Conservation (phyloP, 208 protist genomes). For the Entamoeba moshkovskii region DNA sequence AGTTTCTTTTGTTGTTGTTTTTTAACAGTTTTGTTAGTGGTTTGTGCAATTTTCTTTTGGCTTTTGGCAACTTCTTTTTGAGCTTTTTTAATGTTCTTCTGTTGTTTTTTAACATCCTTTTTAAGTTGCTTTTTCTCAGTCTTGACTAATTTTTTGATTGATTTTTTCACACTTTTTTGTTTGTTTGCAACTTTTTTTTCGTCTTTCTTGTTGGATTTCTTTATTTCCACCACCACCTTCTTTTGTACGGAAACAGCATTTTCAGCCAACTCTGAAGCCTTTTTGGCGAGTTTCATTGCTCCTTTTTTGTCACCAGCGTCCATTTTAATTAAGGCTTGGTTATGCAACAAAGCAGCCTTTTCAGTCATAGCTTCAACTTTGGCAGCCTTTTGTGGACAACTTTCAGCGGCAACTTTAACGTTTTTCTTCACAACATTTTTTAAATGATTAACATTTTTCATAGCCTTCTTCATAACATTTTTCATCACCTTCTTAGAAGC, state of each 20-base stretch:
- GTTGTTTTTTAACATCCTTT: no score
- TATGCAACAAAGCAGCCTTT: neutral
- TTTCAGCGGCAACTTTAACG: neutral
- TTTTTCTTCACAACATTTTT: neutral
- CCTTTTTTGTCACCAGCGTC: neutral
- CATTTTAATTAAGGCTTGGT: neutral
- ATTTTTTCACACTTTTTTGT: neutral
- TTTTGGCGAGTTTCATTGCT: no score
- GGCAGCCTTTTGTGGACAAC: neutral
- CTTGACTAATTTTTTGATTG: neutral
- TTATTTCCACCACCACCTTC: neutral
- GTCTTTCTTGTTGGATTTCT: neutral
- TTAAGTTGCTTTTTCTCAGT: no score
- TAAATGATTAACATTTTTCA: neutral
- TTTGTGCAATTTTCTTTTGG: neutral
- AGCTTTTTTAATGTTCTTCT: neutral
- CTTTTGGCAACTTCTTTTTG: neutral
- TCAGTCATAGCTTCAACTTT: neutral
- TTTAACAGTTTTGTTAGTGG: neutral
- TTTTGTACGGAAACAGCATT: neutral
- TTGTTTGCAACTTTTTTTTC: neutral
- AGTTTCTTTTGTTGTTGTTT: neutral
- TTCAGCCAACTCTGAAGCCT: no score
- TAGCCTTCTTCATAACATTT: neutral
- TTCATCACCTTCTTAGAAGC: neutral